These are phyloP conservation scores for Zymoseptoria crescenta DNA, from an alignment of 2,329 filamentous ascomycete species.

Conservation along the genomic window DNA sequence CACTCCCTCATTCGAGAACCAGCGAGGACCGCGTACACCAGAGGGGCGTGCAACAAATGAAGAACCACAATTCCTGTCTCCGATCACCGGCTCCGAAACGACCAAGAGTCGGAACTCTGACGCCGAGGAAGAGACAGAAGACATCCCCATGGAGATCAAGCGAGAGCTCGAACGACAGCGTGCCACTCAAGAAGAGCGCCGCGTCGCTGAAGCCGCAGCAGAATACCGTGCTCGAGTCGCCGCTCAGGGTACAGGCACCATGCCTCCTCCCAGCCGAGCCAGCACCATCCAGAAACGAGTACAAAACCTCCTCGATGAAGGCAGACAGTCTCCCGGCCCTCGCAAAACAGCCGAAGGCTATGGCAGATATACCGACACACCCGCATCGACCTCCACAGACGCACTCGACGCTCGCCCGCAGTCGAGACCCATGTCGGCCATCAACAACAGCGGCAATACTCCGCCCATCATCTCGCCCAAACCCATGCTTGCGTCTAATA, in stretches of 20 bases:
- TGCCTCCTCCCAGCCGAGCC: constrained; percentile 55
- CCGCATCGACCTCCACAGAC: constrained; percentile 1
- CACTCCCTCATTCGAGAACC: constrained; percentile 7
- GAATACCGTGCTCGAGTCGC: constrained; percentile 75
- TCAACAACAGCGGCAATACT: constrained; percentile 7
- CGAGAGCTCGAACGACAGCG: constrained; percentile 79
- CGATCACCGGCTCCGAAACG: constrained; percentile 68
- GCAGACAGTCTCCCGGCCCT: constrained; percentile 49
- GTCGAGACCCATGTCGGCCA: constrained; percentile 9
- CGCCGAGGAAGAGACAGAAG: constrained; percentile 55
- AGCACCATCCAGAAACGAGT: constrained; percentile 89
- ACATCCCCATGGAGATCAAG: constrained; percentile 77
- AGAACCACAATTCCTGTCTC: constrained; percentile 46
- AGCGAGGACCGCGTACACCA: constrained; percentile 13
- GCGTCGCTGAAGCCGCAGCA: constrained; percentile 79
- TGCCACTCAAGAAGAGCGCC: constrained; percentile 77
- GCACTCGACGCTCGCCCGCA: background rate
- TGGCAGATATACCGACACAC: constrained; percentile 68
- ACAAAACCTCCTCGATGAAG: constrained; percentile 75
- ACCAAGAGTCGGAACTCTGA: constrained; percentile 52
- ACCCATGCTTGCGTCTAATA: constrained; percentile 14
- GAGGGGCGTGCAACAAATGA: constrained; percentile 14
- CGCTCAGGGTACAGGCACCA: constrained; percentile 47
- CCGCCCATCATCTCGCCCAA: constrained; percentile 22
- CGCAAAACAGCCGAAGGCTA: constrained; percentile 77